Percentiles rank a stretch among this genome's conserved stretches.
Conservation (phyloP, 495 filamentous ascomycete species). For the Xylaria flabelliformis region DNA sequence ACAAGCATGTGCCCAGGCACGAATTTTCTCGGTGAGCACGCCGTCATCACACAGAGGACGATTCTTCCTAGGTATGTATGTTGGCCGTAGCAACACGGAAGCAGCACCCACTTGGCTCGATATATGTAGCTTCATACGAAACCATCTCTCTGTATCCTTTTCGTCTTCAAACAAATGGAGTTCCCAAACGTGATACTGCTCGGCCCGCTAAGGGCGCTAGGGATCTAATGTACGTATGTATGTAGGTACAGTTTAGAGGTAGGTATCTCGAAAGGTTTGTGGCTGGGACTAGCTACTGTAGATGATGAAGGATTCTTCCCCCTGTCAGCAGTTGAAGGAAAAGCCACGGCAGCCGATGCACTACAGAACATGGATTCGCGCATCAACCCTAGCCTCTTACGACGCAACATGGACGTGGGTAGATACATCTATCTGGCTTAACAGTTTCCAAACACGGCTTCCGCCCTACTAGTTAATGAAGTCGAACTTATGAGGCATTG, state of each 20-base stretch:
- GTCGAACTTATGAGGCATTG: neutral
- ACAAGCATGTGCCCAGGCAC: slow-evolving; percentile 3
- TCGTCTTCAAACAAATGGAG: neutral
- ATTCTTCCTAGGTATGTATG: neutral
- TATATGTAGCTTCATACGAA: neutral
- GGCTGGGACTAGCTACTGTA: slow-evolving; percentile 12
- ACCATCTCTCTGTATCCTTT: too few species aligned
- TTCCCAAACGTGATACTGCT: neutral
- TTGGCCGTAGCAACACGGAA: neutral
- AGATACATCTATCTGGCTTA: neutral
- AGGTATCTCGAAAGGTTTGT: neutral
- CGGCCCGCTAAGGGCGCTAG: neutral
- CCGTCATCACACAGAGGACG: neutral
- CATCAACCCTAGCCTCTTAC: slow-evolving; percentile 23
- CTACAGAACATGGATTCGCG: slow-evolving; percentile 27
- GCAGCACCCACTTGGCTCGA: neutral
- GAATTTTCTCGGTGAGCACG: neutral
- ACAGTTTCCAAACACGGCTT: neutral
- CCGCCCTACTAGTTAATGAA: neutral
- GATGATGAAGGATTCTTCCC: slow-evolving; percentile 24
- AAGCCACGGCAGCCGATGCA: slow-evolving; percentile 22
- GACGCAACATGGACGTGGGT: neutral
- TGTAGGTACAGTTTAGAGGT: neutral
- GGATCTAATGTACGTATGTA: neutral
- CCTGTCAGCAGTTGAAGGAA: slow-evolving; percentile 21